Base-by-base conservation (phyloP, 208 protist species). In the Crithidia sp. region DNA sequence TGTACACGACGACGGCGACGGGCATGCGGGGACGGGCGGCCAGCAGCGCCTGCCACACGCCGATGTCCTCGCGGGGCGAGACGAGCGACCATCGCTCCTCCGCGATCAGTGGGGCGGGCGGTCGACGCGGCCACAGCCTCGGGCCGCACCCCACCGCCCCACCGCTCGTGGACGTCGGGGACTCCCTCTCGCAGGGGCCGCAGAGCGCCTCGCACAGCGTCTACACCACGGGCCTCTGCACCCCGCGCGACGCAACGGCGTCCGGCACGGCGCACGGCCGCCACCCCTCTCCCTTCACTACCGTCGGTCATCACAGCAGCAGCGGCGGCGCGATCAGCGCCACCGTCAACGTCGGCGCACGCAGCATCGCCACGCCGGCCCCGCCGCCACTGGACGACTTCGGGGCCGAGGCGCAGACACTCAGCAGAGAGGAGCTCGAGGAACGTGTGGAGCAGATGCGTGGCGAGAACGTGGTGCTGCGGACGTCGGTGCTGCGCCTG, bases 401-500 rank as follows among this genome's bases (percentile, higher is more conserved):
- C 37, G 79, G 81, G 61, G 76, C 70, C 17, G 84, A 88, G 63
- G 90, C 90, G 54, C 73, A 68, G 41, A 37, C 41, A 10, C 75
- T 92, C 61, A 67, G 69, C 7, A 67, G 72, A 0, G 84, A 78
- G 52, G 79, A 83, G 57, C 78, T 95, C 6, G 74, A 80, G 69
- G 74, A 72, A 17, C 76, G 77, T 4, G 82, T 95, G 47, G 66
- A 70, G 41, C 58, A 80, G 8, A 77, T 90, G 40, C 81, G 78
- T 7, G 67, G 78, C 12, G 73, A 84, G n/a, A 85, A 83, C 44
- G 63, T 79, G 36, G 82, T 91, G 65, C 77, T 87, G 63, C 57
- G 73, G 41, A 87, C 78, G 4, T 74, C 73, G 19, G 80, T 95
- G 56, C 59, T 82, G 39, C 83, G 82, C 1, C 70, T 85, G 37